phyloP scores from a whole-genome alignment of 441 rosid species.

The Isatis lusitanica region DNA sequence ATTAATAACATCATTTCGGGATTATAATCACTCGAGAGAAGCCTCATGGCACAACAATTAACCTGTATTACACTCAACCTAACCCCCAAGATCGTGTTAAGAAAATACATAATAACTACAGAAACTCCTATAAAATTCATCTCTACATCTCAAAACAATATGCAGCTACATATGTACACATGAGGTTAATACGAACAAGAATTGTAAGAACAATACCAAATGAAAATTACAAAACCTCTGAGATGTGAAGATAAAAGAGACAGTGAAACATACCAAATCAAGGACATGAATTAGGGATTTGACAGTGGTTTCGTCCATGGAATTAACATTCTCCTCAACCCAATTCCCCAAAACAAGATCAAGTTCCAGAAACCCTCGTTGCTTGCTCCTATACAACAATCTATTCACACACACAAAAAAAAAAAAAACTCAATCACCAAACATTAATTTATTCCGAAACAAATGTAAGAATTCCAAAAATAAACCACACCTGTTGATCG shows the following conservation, averaged over 20 bases:
- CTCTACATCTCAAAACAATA: not conserved
- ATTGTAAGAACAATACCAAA: not conserved
- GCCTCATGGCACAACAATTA: not conserved
- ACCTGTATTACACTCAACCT: not conserved
- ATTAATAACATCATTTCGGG: not conserved
- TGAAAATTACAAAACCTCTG: not conserved
- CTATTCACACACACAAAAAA: slow-evolving; percentile 33
- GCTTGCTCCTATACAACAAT: slow-evolving; percentile 88
- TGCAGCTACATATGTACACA: not conserved
- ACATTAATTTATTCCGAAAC: not conserved
- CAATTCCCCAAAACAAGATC: slow-evolving; percentile 89
- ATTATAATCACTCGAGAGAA: not conserved
- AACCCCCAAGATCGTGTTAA: not conserved
- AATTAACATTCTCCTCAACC: slow-evolving; percentile 71
- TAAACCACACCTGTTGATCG: slow-evolving; percentile 61
- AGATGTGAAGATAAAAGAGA: not conserved
- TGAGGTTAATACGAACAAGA: not conserved
- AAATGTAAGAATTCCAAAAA: not conserved
- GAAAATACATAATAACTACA: not conserved
- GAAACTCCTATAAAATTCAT: not conserved
- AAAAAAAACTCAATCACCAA: not conserved
- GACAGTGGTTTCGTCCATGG: slow-evolving; percentile 73
- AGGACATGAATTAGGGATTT: slow-evolving; percentile 78
- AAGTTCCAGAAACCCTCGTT: slow-evolving; percentile 86
- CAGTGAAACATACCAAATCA: slow-evolving; percentile 56